These are phyloP conservation scores for Anethum foeniculum DNA, from an alignment of 140 eudicot species.

Conservation along the genomic window DNA sequence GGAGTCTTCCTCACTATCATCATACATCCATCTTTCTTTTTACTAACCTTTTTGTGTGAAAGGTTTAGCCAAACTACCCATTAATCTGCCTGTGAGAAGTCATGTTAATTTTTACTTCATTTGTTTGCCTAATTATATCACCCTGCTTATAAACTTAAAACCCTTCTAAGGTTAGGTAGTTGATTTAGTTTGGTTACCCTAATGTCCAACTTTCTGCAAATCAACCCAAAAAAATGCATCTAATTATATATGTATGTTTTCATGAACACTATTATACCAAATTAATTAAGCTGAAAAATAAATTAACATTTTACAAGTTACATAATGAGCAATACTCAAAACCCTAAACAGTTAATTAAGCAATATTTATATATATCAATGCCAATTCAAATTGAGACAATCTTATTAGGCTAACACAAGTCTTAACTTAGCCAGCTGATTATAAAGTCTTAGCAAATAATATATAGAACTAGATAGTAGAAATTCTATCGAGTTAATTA, in stretches of 20 bases:
- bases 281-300: background rate
- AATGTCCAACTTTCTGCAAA: background rate
- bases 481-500: background rate
- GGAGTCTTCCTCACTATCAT: background rate
- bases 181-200: background rate
- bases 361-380: background rate
- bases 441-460: background rate
- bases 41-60: background rate
- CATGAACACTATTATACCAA: background rate
- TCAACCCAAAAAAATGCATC: background rate
- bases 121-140: background rate
- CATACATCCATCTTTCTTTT: background rate
- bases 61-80: background rate
- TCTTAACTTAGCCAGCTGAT: background rate
- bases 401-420: constrained; percentile 6
- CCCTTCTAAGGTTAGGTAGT: background rate
- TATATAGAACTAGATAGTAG: background rate
- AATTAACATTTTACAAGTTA: background rate
- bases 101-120: background rate
- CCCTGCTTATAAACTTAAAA: background rate
- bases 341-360: background rate
- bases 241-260: background rate
- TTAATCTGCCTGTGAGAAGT: background rate
- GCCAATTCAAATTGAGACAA: background rate
- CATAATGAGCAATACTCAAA: background rate